Base-by-base conservation (phyloP, 441 rosid genomes). In the Croton laevigatus region DNA sequence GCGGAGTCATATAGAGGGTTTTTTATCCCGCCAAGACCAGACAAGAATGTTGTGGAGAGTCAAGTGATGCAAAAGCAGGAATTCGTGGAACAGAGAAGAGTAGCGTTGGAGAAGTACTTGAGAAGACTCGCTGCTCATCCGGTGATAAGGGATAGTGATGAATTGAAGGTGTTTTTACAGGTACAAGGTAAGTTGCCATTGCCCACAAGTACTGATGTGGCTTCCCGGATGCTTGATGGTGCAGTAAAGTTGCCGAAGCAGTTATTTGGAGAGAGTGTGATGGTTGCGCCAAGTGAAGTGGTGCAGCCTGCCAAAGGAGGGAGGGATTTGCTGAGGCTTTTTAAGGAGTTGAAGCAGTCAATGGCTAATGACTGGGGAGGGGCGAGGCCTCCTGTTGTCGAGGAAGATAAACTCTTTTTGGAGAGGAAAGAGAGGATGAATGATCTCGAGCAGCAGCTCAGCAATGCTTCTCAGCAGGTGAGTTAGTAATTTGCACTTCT, bases 41-140 rank as follows among this genome's bases (percentile, higher is more conserved):
- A 93, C 65, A 93, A 93, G 82, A 93, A 77, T 57, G 93, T 93
- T 12, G 93, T 93, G 4, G 97, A 90, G 88, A 80, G 91, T 38
- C 95, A 93, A 75, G 95, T 93, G 59, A 93, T 93, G 97, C 97
- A 93, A 67, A 93, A 93, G 75, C 93, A 89, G 83, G 94, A 90
- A 58, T 92, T 92, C 12, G 94, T 92, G 61, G 96, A 92, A 86
- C 96, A 90, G 80, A 85, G 95, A 74, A 82, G 95, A 73, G 78
- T 93, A 53, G 87, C 90, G 6, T 79, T 93, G 76, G 95, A 90
- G 89, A 93, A 86, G 75, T 93, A 89, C 71, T 59, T 93, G 84
- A 81, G 87, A 69, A 81, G 90, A 76, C 84, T 93, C 13, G 87
- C 82, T 13, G 85, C 73, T 8, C 98, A 93, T 67, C 95, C 92